These are phyloP conservation scores for Yamadazyma conglobata DNA, from an alignment of 1,139 yeast species.

Conservation along the genomic window DNA sequence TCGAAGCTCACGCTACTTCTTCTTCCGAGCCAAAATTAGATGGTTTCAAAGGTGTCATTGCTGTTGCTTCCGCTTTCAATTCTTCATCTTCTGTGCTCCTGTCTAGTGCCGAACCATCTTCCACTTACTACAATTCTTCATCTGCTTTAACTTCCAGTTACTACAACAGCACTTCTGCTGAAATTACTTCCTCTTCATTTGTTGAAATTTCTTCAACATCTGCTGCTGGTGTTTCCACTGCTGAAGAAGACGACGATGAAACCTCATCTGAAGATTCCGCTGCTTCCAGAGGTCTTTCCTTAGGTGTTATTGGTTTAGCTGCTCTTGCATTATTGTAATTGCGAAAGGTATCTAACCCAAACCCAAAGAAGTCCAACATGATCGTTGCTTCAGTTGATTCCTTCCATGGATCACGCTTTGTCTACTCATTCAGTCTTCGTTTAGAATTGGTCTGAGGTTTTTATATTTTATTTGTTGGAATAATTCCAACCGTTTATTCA, in stretches of 20 bases:
- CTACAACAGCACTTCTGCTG: conserved; percentile 11
- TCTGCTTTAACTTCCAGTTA: conserved; percentile 8
- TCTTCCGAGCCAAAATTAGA: conserved; percentile 22
- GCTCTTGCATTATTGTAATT: conserved; percentile 43
- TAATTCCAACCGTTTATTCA: too few species aligned
- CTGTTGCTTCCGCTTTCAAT: conserved; percentile 40
- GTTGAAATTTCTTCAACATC: conserved; percentile 9
- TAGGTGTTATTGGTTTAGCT: conserved; percentile 45
- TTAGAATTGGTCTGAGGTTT: too few species aligned
- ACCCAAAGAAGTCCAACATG: too few species aligned
- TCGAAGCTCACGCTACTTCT: conserved; percentile 13
- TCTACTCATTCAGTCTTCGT: conserved; percentile 2
- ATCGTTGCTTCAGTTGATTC: conserved; percentile 1
- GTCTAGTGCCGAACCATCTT: conserved; percentile 7
- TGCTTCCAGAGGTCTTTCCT: conserved; percentile 29
- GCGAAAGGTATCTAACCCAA: neutral
- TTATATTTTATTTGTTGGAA: too few species aligned
- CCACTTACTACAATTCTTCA: conserved; percentile 10
- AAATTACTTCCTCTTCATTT: conserved; percentile 9
- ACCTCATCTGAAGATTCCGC: conserved; percentile 26
- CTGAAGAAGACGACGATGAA: conserved; percentile 13
- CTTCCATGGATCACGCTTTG: too few species aligned
- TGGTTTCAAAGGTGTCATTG: conserved; percentile 43
- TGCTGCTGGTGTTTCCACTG: conserved; percentile 15
- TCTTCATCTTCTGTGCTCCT: conserved; percentile 9